Evolutionary conservation across 495 filamentous ascomycete species (phyloP).

Genomic region (Aspergillus bertholletiae): DNA sequence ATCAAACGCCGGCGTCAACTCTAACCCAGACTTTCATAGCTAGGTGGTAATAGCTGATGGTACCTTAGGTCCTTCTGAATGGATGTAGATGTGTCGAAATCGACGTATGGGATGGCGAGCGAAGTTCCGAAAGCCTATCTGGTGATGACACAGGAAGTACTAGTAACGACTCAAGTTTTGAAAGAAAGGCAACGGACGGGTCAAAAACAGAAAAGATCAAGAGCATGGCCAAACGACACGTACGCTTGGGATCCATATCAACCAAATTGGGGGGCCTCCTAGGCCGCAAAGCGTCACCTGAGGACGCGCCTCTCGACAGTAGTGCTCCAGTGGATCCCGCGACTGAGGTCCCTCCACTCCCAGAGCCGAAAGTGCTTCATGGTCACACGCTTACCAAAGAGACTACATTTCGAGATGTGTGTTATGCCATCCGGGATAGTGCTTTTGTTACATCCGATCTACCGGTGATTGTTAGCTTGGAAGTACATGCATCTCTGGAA

Average conservation of each 20-base stretch:
- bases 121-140: constrained; percentile 27
- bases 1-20: neutral
- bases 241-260: constrained; percentile 16
- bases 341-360: constrained; percentile 25
- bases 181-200: constrained; percentile 2
- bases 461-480: constrained; percentile 84
- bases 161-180: constrained; percentile 21
- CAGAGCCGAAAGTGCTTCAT: constrained; percentile 79
- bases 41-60: neutral
- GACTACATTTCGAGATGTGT: constrained; percentile 80
- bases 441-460: constrained; percentile 72
- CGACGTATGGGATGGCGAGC: constrained; percentile 88
- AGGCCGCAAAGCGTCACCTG: constrained; percentile 15
- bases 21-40: neutral
- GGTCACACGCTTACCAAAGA: constrained; percentile 89
- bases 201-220: constrained; percentile 16
- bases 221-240: constrained; percentile 13
- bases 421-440: constrained; percentile 70
- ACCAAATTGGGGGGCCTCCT: constrained; percentile 23
- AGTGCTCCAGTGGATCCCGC: constrained; percentile 27
- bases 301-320: neutral
- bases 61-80: constrained; percentile 57
- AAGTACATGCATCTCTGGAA: constrained; percentile 73
- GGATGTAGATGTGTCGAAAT: constrained; percentile 96
- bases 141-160: constrained; percentile 24